Percentiles rank a stretch among this genome's conserved stretches.
These are phyloP conservation scores for Gymnopus androsaceus DNA, from an alignment of 1,284 basidiomycete species.

Conservation along the genomic window DNA sequence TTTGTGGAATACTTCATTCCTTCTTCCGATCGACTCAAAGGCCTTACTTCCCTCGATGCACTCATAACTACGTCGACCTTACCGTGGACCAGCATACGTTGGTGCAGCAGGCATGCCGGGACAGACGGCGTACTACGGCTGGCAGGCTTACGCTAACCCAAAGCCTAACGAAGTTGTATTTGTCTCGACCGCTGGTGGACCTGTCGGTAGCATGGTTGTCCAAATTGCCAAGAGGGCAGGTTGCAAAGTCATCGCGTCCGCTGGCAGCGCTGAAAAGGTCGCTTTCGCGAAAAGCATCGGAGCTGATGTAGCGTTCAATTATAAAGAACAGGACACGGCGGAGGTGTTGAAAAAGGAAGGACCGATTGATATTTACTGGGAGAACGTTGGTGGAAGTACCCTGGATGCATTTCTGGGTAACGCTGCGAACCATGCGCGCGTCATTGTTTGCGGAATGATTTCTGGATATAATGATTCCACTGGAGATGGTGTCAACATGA, in stretches of 20 bases:
- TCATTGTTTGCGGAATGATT: constrained; percentile 18
- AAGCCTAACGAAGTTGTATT: constrained; percentile 48
- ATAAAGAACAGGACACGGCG: constrained; percentile 51
- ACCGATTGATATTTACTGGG: constrained; percentile 38
- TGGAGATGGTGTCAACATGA: constrained; percentile 32
- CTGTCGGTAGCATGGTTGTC: constrained; percentile 35
- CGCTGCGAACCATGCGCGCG: constrained; percentile 14
- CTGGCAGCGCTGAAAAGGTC: constrained; percentile 63
- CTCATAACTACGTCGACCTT: constrained; percentile 39
- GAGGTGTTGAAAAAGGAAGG: constrained; percentile 52
- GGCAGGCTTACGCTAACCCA: constrained; percentile 35
- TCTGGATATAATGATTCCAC: constrained; percentile 1
- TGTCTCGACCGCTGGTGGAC: constrained; percentile 49
- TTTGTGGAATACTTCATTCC: constrained; percentile 18
- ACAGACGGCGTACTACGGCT: constrained; percentile 32
- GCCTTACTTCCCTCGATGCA: constrained; percentile 13
- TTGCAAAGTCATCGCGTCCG: constrained; percentile 63
- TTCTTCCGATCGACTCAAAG: constrained; percentile 6
- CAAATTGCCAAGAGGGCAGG: constrained; percentile 56
- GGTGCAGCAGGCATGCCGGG: constrained; percentile 49
- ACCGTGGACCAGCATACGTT: constrained; percentile 48
- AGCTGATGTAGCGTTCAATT: constrained; percentile 65
- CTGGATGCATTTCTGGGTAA: constrained; percentile 27
- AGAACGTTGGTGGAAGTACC: constrained; percentile 30
- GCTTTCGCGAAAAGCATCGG: constrained; percentile 54